Evolutionary conservation across 495 filamentous ascomycete species (phyloP).

Genomic region (Penicillium bialowiezense): DNA sequence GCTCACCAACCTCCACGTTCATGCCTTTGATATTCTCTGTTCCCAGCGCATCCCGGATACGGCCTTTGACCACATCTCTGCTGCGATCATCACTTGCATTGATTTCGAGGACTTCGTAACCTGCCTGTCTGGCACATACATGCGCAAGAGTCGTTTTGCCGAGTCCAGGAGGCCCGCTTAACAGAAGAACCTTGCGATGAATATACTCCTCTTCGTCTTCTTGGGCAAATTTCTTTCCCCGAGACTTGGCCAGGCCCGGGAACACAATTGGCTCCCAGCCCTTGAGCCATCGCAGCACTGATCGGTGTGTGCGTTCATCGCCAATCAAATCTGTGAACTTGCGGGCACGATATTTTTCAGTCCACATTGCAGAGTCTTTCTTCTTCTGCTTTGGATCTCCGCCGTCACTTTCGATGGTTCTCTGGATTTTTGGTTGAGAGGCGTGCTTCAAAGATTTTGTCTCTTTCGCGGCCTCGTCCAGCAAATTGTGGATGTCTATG

Average conservation of each 20-base stretch:
- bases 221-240: conserved; percentile 36
- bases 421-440: conserved; percentile 21
- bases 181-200: conserved; percentile 81
- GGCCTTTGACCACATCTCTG: conserved; percentile 90
- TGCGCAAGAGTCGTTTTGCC: conserved; percentile 97
- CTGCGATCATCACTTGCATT: conserved; percentile 95
- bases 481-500: conserved; percentile 78
- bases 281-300: conserved; percentile 91
- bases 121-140: conserved; percentile 91
- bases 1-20: conserved; percentile 58
- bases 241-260: conserved; percentile 62
- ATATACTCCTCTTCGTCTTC: conserved; percentile 59
- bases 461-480: conserved; percentile 64
- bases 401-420: conserved; percentile 38
- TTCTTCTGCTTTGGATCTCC: conserved; percentile 31
- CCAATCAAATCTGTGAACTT: conserved; percentile 92
- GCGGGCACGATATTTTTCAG: conserved; percentile 86
- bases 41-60: conserved; percentile 81
- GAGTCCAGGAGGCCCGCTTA: conserved; percentile 87
- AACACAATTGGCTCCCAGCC: conserved; percentile 92
- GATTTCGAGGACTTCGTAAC: conserved; percentile 92
- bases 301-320: conserved; percentile 89
- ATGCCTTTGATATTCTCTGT: conserved; percentile 90
- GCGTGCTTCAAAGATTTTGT: conserved; percentile 28
- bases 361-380: conserved; percentile 63